Evolutionary conservation across 345 rosid genomes (phyloP), one percentile per base, ranked within the genome.

Genomic region (Eucalyptus sp.): DNA sequence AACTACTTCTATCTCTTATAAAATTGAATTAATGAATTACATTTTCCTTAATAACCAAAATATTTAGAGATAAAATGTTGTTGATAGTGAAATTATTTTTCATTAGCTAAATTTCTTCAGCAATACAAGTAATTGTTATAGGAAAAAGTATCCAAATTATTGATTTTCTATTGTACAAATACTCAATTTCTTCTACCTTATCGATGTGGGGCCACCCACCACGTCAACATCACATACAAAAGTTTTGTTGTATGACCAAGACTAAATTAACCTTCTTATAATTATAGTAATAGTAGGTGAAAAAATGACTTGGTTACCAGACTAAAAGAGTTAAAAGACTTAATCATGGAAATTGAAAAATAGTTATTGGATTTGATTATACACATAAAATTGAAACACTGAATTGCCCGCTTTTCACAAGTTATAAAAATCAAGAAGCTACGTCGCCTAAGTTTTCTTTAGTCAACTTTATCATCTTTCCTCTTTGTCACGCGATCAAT

Each of bases 1-100:
- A 0, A 56, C 13, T 4, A 4, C 6, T 56, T 56, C 2, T 56
- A 56, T 24, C 13, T 2, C 6, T 56, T 25, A 56, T 5, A 24
- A 56, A 56, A 24, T 24, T 24, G 10, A 56, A 4, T 24, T 2
- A 56, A 4, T 24, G 62, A 56, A 56, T 7, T 7, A 9, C 6
- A 1, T 22, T 56, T 56, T 56, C 62, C 12, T 56, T 56, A 24
- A 56, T 24, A 56, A 56, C 13, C 5, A 56, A 56, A 22, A 24
- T 56, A 3, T 56, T 24, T 56, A 10, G 62, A 2, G 13, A 56
- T 56, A 22, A 5, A 56, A 22, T 56, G 3, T 56, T 56, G 29
- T 56, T 10, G 62, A 56, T 4, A 24, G 13, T 56, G 27, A 56
- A 56, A 4, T 1, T 56, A 56, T 24, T 24, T 56, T 56, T 56